Percentiles rank a stretch among this genome's conserved stretches.
Evolutionary conservation across 106 monocot genomes (phyloP).

Genomic region (Allium sativum): DNA sequence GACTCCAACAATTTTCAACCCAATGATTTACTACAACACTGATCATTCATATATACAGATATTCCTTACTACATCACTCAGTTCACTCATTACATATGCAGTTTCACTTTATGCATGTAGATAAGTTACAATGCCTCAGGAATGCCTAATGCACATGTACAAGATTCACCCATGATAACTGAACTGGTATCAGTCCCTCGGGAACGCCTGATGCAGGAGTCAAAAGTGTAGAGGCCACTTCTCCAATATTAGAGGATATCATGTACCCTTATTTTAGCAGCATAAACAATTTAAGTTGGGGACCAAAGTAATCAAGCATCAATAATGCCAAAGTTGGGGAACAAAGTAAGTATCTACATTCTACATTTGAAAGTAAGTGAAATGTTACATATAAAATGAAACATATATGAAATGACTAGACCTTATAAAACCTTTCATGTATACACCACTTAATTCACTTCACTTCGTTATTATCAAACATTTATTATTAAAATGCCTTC

Average conservation of each 20-base stretch:
- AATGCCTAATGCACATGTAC: too few relatives aligned
- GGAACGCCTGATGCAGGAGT: slow-evolving; percentile 64
- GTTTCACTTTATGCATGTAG: too few relatives aligned
- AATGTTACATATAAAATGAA: not conserved
- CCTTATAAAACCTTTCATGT: slow-evolving; percentile 79
- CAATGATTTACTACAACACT: too few relatives aligned
- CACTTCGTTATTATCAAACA: slow-evolving; percentile 2
- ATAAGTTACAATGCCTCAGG: too few relatives aligned
- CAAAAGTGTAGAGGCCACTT: slow-evolving; percentile 56
- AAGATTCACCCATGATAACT: slow-evolving; percentile 59
- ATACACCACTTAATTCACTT: slow-evolving; percentile 57
- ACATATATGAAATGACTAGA: not conserved
- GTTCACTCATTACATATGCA: too few relatives aligned
- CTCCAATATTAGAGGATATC: slow-evolving; percentile 76
- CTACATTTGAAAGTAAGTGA: not conserved
- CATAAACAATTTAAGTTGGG: not conserved
- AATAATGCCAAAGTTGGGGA: not conserved
- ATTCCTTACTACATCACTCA: too few relatives aligned
- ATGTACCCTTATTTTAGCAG: slow-evolving; percentile 34
- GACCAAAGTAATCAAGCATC: not conserved
- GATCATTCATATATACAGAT: too few relatives aligned
- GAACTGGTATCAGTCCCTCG: slow-evolving; percentile 63
- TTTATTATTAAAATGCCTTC: not conserved
- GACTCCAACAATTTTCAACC: too few relatives aligned
- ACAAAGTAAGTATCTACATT: too few relatives aligned